Base-by-base conservation (phyloP, 1,139 yeast genomes). In the Hemisphaericaspora lyxosophila region DNA sequence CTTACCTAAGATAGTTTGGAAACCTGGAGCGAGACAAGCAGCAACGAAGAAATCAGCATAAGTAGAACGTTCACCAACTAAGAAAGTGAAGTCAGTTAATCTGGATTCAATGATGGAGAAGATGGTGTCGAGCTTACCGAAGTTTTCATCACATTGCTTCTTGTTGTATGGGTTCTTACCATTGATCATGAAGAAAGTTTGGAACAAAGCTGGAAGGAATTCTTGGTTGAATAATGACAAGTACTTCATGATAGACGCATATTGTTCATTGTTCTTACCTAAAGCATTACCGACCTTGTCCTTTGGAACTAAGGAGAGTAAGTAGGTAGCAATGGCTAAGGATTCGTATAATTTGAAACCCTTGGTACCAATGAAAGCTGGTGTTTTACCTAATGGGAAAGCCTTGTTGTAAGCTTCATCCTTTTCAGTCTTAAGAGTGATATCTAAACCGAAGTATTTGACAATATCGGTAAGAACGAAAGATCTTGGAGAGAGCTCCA, bases 41-140 rank as follows among this genome's bases (percentile, higher is more conserved):
- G 85, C 90, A 53, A 74, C 67, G 57, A 77, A 75, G 54, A 87
- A 62, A 70, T 92, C 98, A 59, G 97, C 97, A 49, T 83, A 62
- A 40, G 97, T 73, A 57, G 86, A 59, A 72, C 92, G 79, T 74
- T 90, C 97, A 61, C 95, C 94, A 56, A 83, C 97, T 62, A 92
- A 80, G 75, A 77, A 92, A 48, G 97, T 88, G 81, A 75, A 78
- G 59, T 80, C 76, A 48, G 71, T 61, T 58, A 92, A 78, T 74
- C 89, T 80, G 35, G 66, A 59, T 70, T 85, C 94, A 48, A 73
- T 65, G 42, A 81, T 53, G 41, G 62, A 57, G 46, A 71, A 64
- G 46, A 72, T 56, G 35, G 53, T 52, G 38, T 70, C 75, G 38
- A 76, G 51, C 38, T 57, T 55, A 25, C 52, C 74, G 33, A 50